A percentile compares a stretch with the other conserved stretches of the same genome.
Conservation (phyloP, 192 early-diverging fungal species). For the Backusella psychrophila region DNA sequence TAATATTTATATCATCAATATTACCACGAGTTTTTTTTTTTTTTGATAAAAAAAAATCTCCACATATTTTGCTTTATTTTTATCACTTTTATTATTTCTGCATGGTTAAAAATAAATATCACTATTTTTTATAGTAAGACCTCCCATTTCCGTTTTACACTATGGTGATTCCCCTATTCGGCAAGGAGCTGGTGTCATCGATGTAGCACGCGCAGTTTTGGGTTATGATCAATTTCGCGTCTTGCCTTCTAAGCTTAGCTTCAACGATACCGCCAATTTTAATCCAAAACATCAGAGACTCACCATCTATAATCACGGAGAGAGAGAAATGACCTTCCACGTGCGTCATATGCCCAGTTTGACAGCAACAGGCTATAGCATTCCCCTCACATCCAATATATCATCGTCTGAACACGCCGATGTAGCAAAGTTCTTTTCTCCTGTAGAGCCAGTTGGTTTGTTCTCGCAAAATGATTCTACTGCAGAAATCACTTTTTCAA, state of each 20-base stretch:
- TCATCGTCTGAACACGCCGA: not conserved
- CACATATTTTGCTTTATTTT: not conserved
- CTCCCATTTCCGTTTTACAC: slow-evolving; percentile 9
- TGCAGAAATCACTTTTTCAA: not conserved
- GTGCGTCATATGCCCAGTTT: slow-evolving; percentile 33
- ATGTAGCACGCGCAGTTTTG: slow-evolving; percentile 37
- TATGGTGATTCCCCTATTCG: slow-evolving; percentile 27
- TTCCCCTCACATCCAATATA: not conserved
- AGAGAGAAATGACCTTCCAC: slow-evolving; percentile 20
- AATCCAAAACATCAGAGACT: slow-evolving; percentile 18
- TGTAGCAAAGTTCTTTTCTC: not conserved
- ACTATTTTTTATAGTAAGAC: not conserved
- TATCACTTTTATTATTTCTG: not conserved
- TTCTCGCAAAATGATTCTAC: not conserved
- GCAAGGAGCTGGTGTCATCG: slow-evolving; percentile 52
- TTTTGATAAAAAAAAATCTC: not conserved
- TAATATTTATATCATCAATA: not conserved
- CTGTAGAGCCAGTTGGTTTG: slow-evolving; percentile 15
- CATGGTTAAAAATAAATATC: not conserved
- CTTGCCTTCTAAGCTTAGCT: slow-evolving; percentile 41
- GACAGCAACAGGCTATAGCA: slow-evolving; percentile 36
- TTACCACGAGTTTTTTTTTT: not conserved
- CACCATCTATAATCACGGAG: slow-evolving; percentile 39
- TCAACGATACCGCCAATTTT: slow-evolving; percentile 44
- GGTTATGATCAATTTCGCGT: slow-evolving; percentile 24